Evolutionary conservation across 345 rosid genomes (phyloP), one percentile per base, ranked within the genome.

Genomic region (Excoecaria cochinchinensis): DNA sequence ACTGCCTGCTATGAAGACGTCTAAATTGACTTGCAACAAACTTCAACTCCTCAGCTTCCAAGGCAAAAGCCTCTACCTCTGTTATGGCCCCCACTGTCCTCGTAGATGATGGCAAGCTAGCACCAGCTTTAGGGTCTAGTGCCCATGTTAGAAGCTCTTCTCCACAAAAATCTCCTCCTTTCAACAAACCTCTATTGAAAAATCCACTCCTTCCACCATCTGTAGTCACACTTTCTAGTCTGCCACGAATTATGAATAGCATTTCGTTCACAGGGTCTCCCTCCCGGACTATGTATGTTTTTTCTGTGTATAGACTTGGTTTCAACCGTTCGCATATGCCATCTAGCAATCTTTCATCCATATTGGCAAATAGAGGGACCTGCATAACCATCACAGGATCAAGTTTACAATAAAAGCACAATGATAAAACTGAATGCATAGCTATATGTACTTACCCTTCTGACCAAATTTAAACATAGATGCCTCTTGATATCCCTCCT

Each of bases 151-250:
- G 87, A 72, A 90, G 91, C 83, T 90, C 95, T 77, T 90, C 92
- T 0, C 95, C 95, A 31, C 95, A 90, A 60, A 90, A 90, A 75
- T 89, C 95, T 0, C 95, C 95, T 82, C 89, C 95, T 78, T 89
- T 89, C 69, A 93, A 75, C 17, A 81, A 79, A 5, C 95, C 95
- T 81, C 90, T 77, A 74, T 93, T 91, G 86, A 85, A 93, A 80
- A 91, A 91, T 2, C 98, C 98, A 56, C 90, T 93, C 82, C 98
- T 85, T 56, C 97, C 95, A 59, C 97, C 98, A 81, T 93, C 98
- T 44, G 98, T 93, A 0, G 98, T 91, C 55, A 91, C 93, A 70
- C 98, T 93, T 73, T 93, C 98, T 36, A 91, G 84, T 61, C 91
- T 82, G 14, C 97, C 98, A 1, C 93, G 87, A 19, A 93, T 93